Percentiles rank a stretch among this genome's conserved stretches.
These are phyloP conservation scores for Lentinula sp. DNA, from an alignment of 768 basidiomycete species.

Conservation along the genomic window DNA sequence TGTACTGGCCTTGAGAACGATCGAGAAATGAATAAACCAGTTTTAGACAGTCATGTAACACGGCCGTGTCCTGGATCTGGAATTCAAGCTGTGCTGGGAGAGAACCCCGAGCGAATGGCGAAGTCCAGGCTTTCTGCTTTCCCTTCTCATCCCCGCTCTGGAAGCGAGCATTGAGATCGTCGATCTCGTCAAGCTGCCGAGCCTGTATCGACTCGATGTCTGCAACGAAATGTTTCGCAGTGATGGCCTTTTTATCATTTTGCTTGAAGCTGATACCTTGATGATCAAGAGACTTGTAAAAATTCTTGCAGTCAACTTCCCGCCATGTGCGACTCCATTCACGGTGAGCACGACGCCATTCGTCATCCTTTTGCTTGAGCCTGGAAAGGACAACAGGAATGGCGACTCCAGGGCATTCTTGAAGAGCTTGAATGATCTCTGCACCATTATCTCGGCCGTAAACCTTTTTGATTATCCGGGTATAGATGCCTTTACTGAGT, in stretches of 20 bases:
- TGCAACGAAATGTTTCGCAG: slow-evolving; percentile 72
- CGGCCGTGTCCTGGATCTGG: slow-evolving; percentile 66
- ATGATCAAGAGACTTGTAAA: slow-evolving; percentile 96
- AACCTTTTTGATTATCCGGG: slow-evolving; percentile 89
- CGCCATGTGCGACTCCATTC: slow-evolving; percentile 98
- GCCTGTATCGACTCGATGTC: slow-evolving; percentile 71
- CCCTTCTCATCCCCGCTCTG: slow-evolving; percentile 16
- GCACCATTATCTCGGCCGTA: slow-evolving; percentile 76
- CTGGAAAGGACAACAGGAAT: slow-evolving; percentile 88
- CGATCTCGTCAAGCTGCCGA: slow-evolving; percentile 40
- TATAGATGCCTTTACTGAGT: slow-evolving; percentile 79
- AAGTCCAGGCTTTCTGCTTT: slow-evolving; percentile 24
- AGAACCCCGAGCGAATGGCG: slow-evolving; percentile 37
- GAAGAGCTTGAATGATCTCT: slow-evolving; percentile 81
- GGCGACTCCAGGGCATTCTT: slow-evolving; percentile 86
- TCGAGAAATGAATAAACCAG: slow-evolving; percentile 90
- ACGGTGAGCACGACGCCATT: slow-evolving; percentile 90
- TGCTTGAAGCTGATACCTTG: slow-evolving; percentile 93
- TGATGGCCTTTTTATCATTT: slow-evolving; percentile 93
- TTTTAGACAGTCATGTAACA: slow-evolving; percentile 86
- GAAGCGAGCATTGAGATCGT: slow-evolving; percentile 11
- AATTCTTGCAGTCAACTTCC: slow-evolving; percentile 95
- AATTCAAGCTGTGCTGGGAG: slow-evolving; percentile 75
- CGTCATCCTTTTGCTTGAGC: slow-evolving; percentile 91
- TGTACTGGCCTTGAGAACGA: slow-evolving; percentile 73